Evolutionary conservation across 2,329 filamentous ascomycete species (phyloP), one percentile per base, ranked within the genome.

Genomic region (Chlorencoelia australis): DNA sequence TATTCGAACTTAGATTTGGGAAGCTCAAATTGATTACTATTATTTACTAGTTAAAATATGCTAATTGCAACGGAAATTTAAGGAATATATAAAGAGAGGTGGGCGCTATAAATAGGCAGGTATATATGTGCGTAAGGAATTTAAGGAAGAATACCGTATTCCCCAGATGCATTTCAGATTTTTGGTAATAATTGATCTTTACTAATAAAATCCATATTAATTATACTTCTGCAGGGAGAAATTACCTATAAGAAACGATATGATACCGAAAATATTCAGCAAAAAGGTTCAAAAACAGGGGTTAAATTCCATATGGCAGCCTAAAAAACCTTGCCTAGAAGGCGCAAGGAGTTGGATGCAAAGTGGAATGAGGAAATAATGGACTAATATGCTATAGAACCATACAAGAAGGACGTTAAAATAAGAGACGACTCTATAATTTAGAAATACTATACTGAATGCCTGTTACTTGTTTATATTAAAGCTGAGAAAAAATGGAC

Each of bases 391-490:
- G 36, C 38, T 31, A 14, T 7, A 10, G 13, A 21, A n/a, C 33
- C 26, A 27, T 18, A 32, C 11, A 16, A 34, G 19, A 5, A 11
- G 7, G 13, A 32, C 10, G 18, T 22, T 13, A 32, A 37, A 14
- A n/a, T 15, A 31, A 15, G 18, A 13, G 33, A 24, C 3, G 20
- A 35, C 17, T 8, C 22, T 27, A 40, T 40, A 18, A 40, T 21
- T 11, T 20, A 36, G 22, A 40, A 40, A 21, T 32, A 40, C 28
- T 37, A 40, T 32, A 17, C 24, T 8, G 33, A 37, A 26, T 13
- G 28, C 15, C 21, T 40, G 11, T 21, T 36, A 8, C 33, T 27
- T 29, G 15, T 32, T 10, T 37, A 36, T 36, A 13, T 13, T 19
- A n/a, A 34, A 7, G 32, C 32, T 24, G 11, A 7, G 7, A 11